phyloP scores from a whole-genome alignment of 208 protist genomes.

The Trypanosoma lewisi region DNA sequence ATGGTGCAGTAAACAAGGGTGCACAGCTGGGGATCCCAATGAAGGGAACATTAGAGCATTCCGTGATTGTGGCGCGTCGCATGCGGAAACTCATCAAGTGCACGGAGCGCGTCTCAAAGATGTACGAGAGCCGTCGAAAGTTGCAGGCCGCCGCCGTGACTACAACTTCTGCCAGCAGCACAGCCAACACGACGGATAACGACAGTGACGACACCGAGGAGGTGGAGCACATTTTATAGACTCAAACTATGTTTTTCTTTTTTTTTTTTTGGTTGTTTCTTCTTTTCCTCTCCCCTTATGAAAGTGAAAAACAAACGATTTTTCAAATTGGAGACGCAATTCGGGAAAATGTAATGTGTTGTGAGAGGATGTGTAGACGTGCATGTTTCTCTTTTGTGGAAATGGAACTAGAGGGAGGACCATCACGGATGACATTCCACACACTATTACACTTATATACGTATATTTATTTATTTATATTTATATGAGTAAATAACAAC shows the following conservation, averaged over 20 bases:
- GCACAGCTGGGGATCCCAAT: slow-evolving; percentile 3
- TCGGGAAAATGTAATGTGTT: too few relatives aligned
- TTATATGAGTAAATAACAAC: not conserved
- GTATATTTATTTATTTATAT: slow-evolving; percentile 15
- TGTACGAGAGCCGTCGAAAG: slow-evolving; percentile 45
- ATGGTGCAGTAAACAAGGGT: not conserved
- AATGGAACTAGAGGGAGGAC: too few relatives aligned
- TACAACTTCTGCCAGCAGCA: not conserved
- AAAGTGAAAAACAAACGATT: too few relatives aligned
- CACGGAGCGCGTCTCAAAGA: slow-evolving; percentile 68
- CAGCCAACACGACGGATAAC: not conserved
- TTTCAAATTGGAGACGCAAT: too few relatives aligned
- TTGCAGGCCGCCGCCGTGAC: slow-evolving; percentile 23
- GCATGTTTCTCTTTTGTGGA: too few relatives aligned
- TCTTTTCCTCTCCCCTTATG: too few relatives aligned
- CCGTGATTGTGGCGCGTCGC: slow-evolving; percentile 73
- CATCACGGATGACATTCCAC: too few relatives aligned
- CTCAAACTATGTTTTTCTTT: slow-evolving; percentile 8
- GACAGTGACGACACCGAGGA: slow-evolving; percentile 1
- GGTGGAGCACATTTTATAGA: slow-evolving; percentile 18
- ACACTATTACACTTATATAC: slow-evolving; percentile 8
- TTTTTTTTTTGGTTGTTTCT: not conserved
- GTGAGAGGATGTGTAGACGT: not conserved
- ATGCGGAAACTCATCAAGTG: slow-evolving; percentile 82
- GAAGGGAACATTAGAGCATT: slow-evolving; percentile 56